These are phyloP conservation scores for Podospora australis DNA, from an alignment of 495 filamentous ascomycete species.

Conservation along the genomic window DNA sequence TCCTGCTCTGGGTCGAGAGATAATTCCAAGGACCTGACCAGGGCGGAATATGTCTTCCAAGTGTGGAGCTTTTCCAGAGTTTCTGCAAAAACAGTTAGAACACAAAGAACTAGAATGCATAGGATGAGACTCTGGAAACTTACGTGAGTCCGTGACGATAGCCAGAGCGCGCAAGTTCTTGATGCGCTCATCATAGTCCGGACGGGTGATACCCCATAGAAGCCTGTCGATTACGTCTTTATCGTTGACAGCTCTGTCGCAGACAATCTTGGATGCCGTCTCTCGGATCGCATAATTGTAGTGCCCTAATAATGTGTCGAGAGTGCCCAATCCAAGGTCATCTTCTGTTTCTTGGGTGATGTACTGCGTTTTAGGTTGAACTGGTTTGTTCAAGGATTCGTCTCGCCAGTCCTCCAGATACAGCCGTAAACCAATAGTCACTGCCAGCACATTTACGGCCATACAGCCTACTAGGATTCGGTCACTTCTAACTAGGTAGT, in stretches of 20 bases:
- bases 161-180: slow-evolving; percentile 42
- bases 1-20: slow-evolving; percentile 46
- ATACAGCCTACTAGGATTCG: slow-evolving; percentile 36
- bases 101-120: not conserved
- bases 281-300: slow-evolving; percentile 50
- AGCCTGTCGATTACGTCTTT: slow-evolving; percentile 32
- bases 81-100: slow-evolving; percentile 8
- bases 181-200: slow-evolving; percentile 45
- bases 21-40: slow-evolving; percentile 47
- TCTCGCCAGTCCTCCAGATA: slow-evolving; percentile 41
- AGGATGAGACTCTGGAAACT: slow-evolving; percentile 4
- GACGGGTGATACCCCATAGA: slow-evolving; percentile 44
- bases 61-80: slow-evolving; percentile 30
- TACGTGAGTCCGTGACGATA: slow-evolving; percentile 25
- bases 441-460: slow-evolving; percentile 30
- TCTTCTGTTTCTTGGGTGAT: slow-evolving; percentile 57
- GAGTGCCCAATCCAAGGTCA: slow-evolving; percentile 39
- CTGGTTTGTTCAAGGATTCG: slow-evolving; percentile 39
- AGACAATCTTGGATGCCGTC: slow-evolving; percentile 45
- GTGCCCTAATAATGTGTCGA: slow-evolving; percentile 46
- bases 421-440: slow-evolving; percentile 31
- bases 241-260: slow-evolving; percentile 47
- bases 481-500: slow-evolving; percentile 34
- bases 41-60: slow-evolving; percentile 41
- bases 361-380: slow-evolving; percentile 49